Conservation (phyloP, 441 rosid species). For the Pelargonium cotyledonis region DNA sequence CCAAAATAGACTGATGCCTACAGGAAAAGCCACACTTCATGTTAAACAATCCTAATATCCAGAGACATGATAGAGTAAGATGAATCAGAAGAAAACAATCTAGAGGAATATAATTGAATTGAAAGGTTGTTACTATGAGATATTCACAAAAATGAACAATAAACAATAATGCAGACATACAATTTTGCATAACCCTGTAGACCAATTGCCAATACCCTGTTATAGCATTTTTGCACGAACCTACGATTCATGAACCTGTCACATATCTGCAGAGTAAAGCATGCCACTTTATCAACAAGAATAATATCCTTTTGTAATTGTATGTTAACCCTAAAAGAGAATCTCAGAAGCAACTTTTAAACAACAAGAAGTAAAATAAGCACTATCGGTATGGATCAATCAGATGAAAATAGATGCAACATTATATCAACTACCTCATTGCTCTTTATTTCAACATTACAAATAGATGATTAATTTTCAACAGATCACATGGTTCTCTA, state of each 20-base stretch:
- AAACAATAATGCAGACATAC: constrained; percentile 41
- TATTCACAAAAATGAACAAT: no score
- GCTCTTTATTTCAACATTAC: background rate
- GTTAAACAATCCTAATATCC: background rate
- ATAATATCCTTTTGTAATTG: background rate
- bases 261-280: constrained; percentile 50
- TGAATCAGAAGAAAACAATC: background rate
- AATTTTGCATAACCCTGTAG: constrained; percentile 87
- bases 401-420: no score
- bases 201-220: constrained; percentile 71
- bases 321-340: background rate
- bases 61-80: background rate
- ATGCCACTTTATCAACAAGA: background rate
- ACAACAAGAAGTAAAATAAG: no score
- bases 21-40: constrained; percentile 26
- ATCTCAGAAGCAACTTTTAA: background rate
- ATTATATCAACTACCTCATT: no score
- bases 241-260: constrained; percentile 78
- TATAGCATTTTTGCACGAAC: constrained; percentile 60
- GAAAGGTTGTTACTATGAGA: constrained; percentile 7
- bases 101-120: no score
- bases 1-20: constrained; percentile 67
- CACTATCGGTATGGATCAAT: no score
- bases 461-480: background rate
- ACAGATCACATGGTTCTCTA: background rate